These are phyloP conservation scores for Pseudocercospora cruenta DNA, from an alignment of 2,329 filamentous ascomycete species.

Conservation along the genomic window DNA sequence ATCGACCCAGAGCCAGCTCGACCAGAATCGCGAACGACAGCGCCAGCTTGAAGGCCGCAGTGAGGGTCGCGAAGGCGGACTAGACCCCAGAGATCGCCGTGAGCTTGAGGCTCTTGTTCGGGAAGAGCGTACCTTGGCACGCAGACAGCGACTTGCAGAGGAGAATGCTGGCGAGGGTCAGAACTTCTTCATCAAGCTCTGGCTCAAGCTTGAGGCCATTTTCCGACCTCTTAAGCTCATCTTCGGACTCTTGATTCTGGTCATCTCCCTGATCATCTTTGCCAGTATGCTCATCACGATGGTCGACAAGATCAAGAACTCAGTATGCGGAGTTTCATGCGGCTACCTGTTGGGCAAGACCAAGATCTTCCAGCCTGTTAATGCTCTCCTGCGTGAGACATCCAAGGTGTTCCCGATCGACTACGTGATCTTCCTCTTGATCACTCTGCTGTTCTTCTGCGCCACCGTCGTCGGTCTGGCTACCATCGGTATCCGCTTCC, in stretches of 20 bases:
- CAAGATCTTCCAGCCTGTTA: slow-evolving; percentile 93
- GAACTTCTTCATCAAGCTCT: slow-evolving; percentile 71
- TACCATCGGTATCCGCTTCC: slow-evolving; percentile 86
- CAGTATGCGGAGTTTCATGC: slow-evolving; percentile 84
- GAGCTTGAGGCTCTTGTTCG: slow-evolving; percentile 85
- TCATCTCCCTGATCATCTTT: slow-evolving; percentile 77
- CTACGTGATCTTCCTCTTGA: slow-evolving; percentile 82
- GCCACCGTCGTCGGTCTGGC: slow-evolving; percentile 86
- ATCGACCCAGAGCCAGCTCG: slow-evolving; percentile 77
- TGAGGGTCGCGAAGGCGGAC: slow-evolving; percentile 70
- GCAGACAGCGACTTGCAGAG: slow-evolving; percentile 82
- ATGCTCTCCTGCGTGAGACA: slow-evolving; percentile 82
- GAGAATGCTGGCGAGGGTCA: slow-evolving; percentile 79
- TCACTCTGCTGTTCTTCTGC: slow-evolving; percentile 86
- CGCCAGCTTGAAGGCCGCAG: slow-evolving; percentile 87
- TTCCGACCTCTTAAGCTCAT: slow-evolving; percentile 88
- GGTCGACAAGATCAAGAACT: slow-evolving; percentile 96
- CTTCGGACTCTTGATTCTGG: slow-evolving; percentile 75
- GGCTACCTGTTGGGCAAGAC: slow-evolving; percentile 88
- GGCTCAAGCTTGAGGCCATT: slow-evolving; percentile 79
- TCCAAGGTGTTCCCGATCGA: slow-evolving; percentile 87
- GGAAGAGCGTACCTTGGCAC: slow-evolving; percentile 88
- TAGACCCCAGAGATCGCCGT: slow-evolving; percentile 82
- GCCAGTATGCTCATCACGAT: slow-evolving; percentile 92
- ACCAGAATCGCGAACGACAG: slow-evolving; percentile 87